Evolutionary conservation across 148 eudicot genomes (phyloP), one percentile per base, ranked within the genome.

Genomic region (Spergularia marina): DNA sequence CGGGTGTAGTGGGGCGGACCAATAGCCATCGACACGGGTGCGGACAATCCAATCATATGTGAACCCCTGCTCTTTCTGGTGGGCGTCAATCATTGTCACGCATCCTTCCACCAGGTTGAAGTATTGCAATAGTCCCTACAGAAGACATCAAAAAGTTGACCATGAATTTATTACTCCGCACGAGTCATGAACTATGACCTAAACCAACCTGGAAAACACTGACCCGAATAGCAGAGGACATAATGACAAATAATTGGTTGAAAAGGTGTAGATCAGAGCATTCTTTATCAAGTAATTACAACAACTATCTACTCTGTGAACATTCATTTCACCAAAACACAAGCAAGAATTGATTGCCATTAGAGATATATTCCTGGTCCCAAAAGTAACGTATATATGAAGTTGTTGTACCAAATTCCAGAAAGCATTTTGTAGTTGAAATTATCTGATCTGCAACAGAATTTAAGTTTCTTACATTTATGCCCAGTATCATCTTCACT

Each of bases 41-140:
- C 98, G 90, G 80, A 95, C 77, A 13, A 95, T 88, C 98, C 98
- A 95, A 80, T 95, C 90, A 65, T 95, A 95, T 0, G 94, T 89
- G 81, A 95, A 92, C 61, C 84, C 85, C 71, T 87, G 78, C 65
- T 73, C 73, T 55, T 68, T 66, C 79, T 92, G 94, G 73, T 95
- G 79, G 13, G 79, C 72, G 14, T 84, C 77, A 65, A 92, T 90
- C 91, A 92, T 69, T 16, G 91, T 87, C 23, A 95, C 56, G 82
- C 98, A 95, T 53, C 92, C 94, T 76, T 95, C 96, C 12, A 95
- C 98, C 7, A 95, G 86, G 52, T 82, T 83, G 83, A 95, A 95
- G 75, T 95, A 95, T 75, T 95, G 98, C 68, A 95, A 63, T 60
- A 95, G 87, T 47, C 98, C 98, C 98, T 95, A 86, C 20, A 72